Evolutionary conservation across 2,329 filamentous ascomycete species (phyloP).

Genomic region (Fusarium cyanostomum): DNA sequence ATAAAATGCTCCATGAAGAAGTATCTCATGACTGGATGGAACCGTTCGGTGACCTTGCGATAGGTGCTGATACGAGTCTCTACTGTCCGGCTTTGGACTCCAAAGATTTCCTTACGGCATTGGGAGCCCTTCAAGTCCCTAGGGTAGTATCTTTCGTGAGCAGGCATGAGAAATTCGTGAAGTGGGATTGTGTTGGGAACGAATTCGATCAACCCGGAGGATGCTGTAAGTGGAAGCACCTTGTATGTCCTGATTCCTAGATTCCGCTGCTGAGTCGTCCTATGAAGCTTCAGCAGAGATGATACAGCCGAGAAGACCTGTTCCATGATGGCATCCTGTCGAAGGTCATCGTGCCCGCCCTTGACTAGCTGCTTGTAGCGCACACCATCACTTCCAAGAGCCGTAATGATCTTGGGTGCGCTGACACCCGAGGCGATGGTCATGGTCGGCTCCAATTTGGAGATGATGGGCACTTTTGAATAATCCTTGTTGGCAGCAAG

Average conservation of each 20-base stretch:
- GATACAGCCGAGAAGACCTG: constrained; percentile 98
- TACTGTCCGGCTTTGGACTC: constrained; percentile 74
- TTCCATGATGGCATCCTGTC: constrained; percentile 99
- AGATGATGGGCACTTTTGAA: constrained; percentile 76
- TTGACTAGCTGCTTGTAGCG: constrained; percentile 93
- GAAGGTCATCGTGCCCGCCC: constrained; percentile 92
- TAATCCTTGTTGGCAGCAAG: constrained; percentile 81
- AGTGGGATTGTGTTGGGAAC: constrained; percentile 92
- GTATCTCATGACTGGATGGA: constrained; percentile 93
- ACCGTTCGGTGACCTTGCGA: constrained; percentile 79
- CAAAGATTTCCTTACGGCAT: constrained; percentile 82
- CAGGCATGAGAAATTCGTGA: constrained; percentile 90
- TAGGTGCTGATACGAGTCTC: constrained; percentile 79
- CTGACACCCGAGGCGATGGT: constrained; percentile 90
- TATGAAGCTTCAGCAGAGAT: constrained; percentile 85
- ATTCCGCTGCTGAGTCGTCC: constrained; percentile 85
- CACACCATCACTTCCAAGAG: constrained; percentile 78
- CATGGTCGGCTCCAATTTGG: constrained; percentile 77
- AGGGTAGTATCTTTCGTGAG: constrained; percentile 87
- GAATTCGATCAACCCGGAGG: constrained; percentile 95
- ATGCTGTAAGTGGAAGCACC: constrained; percentile 86
- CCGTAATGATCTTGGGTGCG: constrained; percentile 91
- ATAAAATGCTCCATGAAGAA: constrained; percentile 97
- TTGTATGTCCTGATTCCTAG: constrained; percentile 96
- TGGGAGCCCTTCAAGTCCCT: constrained; percentile 79